phyloP scores from a whole-genome alignment of 768 basidiomycete species.

The Tulasnella sp. region DNA sequence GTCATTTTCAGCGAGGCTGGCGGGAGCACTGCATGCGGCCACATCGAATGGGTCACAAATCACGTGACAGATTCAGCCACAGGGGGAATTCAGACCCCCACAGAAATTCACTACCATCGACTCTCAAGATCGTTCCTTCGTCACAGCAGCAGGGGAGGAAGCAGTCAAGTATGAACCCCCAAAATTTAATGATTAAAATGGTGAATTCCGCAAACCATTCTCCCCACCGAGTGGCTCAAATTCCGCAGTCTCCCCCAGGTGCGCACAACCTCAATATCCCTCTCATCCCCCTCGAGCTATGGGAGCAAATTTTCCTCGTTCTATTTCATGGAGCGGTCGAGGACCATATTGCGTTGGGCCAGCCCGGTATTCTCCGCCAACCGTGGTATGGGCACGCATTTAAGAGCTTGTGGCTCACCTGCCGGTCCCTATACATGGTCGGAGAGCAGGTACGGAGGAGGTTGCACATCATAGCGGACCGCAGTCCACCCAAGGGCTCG shows the following conservation, averaged over 20 bases:
- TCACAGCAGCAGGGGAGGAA: too few species aligned
- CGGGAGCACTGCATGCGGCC: too few species aligned
- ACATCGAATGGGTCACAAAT: too few species aligned
- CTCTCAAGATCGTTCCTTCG: too few species aligned
- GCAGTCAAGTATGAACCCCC: too few species aligned
- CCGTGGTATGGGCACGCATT: background rate
- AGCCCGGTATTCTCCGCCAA: background rate
- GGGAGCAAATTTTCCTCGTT: background rate
- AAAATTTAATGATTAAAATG: too few species aligned
- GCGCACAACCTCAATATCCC: background rate
- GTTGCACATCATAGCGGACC: background rate
- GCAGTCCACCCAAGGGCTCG: background rate
- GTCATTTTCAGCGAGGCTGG: too few species aligned
- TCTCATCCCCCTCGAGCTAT: background rate
- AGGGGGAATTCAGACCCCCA: too few species aligned
- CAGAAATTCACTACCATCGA: too few species aligned
- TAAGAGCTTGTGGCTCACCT: background rate
- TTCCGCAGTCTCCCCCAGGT: background rate
- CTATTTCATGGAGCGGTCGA: background rate
- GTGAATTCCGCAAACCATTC: too few species aligned
- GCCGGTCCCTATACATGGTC: background rate
- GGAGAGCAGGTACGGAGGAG: background rate
- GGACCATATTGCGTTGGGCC: background rate
- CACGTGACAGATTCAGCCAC: too few species aligned
- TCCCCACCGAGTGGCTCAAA: too few species aligned